These are phyloP conservation scores for Pseudogymnoascus sp. DNA, from an alignment of 2,329 filamentous ascomycete genomes.

Conservation along the genomic window DNA sequence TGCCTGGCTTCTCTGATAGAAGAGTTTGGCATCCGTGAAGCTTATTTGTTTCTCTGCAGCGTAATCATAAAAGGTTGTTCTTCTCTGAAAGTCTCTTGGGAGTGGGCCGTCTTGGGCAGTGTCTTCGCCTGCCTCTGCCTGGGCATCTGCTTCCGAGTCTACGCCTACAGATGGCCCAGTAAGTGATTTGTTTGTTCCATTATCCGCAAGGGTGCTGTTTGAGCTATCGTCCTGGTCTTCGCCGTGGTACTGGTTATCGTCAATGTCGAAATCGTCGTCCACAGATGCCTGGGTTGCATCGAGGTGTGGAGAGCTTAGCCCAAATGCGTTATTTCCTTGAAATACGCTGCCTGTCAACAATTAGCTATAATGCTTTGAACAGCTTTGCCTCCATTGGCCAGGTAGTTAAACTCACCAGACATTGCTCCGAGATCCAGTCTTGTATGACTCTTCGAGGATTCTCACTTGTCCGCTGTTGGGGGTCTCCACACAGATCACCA, in stretches of 20 bases:
- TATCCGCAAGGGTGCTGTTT: slow-evolving; percentile 10
- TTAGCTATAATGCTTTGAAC: neutral
- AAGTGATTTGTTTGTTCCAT: neutral
- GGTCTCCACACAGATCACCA: neutral
- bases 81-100: slow-evolving; percentile 52
- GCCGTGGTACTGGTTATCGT: slow-evolving; percentile 16
- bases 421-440: neutral
- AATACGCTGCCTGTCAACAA: neutral
- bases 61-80: slow-evolving; percentile 88
- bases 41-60: slow-evolving; percentile 90
- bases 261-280: slow-evolving; percentile 15
- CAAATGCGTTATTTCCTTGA: neutral
- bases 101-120: slow-evolving; percentile 44
- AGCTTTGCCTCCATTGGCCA: neutral
- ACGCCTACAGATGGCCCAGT: slow-evolving; percentile 11
- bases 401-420: neutral
- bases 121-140: slow-evolving; percentile 17
- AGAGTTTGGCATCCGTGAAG: slow-evolving; percentile 88
- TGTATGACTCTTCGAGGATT: slow-evolving; percentile 4
- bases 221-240: slow-evolving; percentile 10
- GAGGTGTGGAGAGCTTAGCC: neutral
- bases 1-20: slow-evolving; percentile 83
- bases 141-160: slow-evolving; percentile 17
- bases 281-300: neutral
- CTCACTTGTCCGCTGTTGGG: neutral